Evolutionary conservation across 225 moss, liverwort and hornwort genomes (phyloP), one percentile per base, ranked within the genome.

Genomic region (Pleurozium schreberi): DNA sequence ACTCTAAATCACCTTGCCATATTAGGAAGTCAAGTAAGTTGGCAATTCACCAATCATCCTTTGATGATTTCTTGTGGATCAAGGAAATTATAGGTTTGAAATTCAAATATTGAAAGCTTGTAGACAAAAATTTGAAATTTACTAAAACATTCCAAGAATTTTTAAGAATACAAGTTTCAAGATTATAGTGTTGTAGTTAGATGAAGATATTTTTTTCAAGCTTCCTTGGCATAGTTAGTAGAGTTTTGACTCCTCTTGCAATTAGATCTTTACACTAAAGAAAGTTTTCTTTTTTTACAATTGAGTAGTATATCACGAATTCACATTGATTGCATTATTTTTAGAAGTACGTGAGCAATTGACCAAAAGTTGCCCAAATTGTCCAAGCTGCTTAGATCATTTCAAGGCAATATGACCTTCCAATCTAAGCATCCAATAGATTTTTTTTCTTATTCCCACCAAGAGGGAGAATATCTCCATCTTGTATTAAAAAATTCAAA

Each of bases 151-250:
- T 49, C 4, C 12, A 12, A 75, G 3, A 33, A 7, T n/a, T 50
- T 20, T 50, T 12, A 2, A 18, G 1, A 20, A 3, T 22, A 2
- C 0, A 75, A 21, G 3, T 75, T 50, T 31, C 0, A 34, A 21
- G 12, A 75, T 21, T 50, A 21, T 75, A 75, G 34, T 2, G 0
- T 75, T 34, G 8, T 22, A 21, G 3, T 5, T 50, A 5, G 4
- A 50, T 9, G 5, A 52, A 52, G 36, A 34, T 8, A 0, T 8
- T 33, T 33, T 28, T 8, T 33, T 33, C 8, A 36, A 52, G 49
- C 8, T 49, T 75, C 7, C 15, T 0, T 0, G 2, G 1, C 1
- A 75, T 12, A 0, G 5, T 75, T 19, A 31, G 20, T 47, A 49
- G 12, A 33, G 2, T 75, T 75, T 75, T 49, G 49, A 33, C 20